Evolutionary conservation across 495 filamentous ascomycete genomes (phyloP), one percentile per base, ranked within the genome.

Genomic region (Neurospora tetraspora): DNA sequence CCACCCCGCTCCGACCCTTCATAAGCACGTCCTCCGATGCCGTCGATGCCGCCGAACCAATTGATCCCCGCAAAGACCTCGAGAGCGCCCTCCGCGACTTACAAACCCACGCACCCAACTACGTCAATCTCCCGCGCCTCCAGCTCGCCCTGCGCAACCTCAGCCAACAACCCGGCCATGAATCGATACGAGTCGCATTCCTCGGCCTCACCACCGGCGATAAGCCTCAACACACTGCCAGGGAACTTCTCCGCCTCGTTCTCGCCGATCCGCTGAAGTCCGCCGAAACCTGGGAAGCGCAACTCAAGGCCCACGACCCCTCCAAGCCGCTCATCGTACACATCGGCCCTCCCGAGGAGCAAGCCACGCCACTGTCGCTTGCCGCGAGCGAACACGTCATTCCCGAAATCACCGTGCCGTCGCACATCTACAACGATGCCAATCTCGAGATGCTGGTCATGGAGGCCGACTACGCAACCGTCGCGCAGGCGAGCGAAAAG

Each of bases 401-500:
- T 10, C 83, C 81, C 38, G 85, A 86, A 74, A 38, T 88, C 18
- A 34, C 79, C 65, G 83, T 94, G n/a, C 90, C 92, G 5, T 93
- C 93, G 18, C 85, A 88, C 20, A 81, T 89, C 9, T 80, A 97
- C 18, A 88, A 89, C 74, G 85, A 86, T 12, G 86, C 91, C 68
- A 90, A 91, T 71, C 76, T 97, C 14, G 94, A 98, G 80, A 85
- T 98, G 27, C 82, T 98, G 7, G 81, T 97, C n/a, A 88, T 89
- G 74, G 80, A 85, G 71, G 80, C 75, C 38, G 79, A 82, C 38
- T 86, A 83, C 16, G 78, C 89, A 18, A 82, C 85, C 42, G 80
- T 84, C 4, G 80, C 81, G 37, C 76, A 78, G 14, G 80, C 82
- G 12, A 74, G 71, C 16, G 14, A 78, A 5, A 36, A 36, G 43